A percentile compares a stretch with the other conserved stretches of the same genome.
Evolutionary conservation across 176 grass and related monocot species (phyloP).

Genomic region (Carex parvula): DNA sequence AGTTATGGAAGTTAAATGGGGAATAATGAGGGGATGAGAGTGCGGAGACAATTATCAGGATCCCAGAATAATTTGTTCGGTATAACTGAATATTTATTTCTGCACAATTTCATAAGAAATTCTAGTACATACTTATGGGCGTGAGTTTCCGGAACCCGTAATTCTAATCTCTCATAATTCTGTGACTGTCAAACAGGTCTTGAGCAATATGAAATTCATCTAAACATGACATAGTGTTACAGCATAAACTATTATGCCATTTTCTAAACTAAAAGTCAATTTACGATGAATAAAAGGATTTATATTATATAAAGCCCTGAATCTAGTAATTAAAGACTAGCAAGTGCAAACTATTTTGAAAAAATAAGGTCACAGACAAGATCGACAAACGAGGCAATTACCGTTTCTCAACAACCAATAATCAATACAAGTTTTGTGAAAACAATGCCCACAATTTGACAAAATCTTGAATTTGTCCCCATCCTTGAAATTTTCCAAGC

Average conservation of each 20-base stretch:
- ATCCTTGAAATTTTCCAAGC: constrained; percentile 21
- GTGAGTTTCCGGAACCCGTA: no score
- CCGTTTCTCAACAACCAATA: constrained; percentile 14
- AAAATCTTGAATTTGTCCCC: background rate
- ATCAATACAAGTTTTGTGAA: constrained; percentile 14
- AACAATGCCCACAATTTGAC: constrained; percentile 7
- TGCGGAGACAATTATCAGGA: no score
- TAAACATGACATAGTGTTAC: background rate
- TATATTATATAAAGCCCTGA: background rate
- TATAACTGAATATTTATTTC: no score
- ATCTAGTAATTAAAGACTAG: background rate
- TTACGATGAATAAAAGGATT: background rate
- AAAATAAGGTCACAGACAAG: background rate
- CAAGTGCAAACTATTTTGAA: background rate
- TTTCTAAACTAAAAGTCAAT: background rate
- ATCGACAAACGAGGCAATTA: constrained; percentile 14
- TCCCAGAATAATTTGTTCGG: no score
- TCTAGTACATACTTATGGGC: no score
- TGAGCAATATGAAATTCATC: no score
- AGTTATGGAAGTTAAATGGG: no score
- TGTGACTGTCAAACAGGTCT: no score
- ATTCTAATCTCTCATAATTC: no score
- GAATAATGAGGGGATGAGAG: no score
- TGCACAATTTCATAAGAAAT: no score
- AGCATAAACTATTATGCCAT: background rate